phyloP scores from a whole-genome alignment of 1,284 basidiomycete genomes.

The Nidula niveotomentosa region DNA sequence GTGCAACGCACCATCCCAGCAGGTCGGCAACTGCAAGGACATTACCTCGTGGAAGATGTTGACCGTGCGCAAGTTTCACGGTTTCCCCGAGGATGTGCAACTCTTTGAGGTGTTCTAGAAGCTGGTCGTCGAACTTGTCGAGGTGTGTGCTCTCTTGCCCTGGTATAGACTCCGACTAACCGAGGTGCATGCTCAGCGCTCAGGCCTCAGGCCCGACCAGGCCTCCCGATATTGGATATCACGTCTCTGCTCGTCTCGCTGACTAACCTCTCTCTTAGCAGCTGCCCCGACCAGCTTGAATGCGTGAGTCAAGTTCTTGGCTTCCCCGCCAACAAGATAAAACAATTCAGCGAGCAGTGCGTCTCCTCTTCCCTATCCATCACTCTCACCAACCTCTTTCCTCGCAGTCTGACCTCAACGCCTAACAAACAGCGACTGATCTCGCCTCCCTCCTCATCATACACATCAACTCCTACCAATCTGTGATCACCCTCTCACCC shows the following conservation, averaged over 20 bases:
- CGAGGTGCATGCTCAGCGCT: too few relatives aligned
- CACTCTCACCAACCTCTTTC: too few relatives aligned
- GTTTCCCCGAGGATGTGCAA: constrained; percentile 89
- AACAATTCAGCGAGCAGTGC: too few relatives aligned
- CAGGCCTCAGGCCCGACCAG: too few relatives aligned
- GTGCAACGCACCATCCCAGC: constrained; percentile 85
- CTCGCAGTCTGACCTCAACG: too few relatives aligned
- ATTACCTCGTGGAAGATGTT: constrained; percentile 97
- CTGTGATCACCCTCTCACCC: constrained; percentile 90
- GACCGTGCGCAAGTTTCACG: constrained; percentile 84
- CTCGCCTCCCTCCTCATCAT: constrained; percentile 88
- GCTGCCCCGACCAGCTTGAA: constrained; percentile 92
- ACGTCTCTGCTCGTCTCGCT: constrained; percentile 92
- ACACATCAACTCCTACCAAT: constrained; percentile 93
- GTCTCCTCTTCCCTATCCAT: too few relatives aligned
- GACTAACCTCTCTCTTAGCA: constrained; percentile 90
- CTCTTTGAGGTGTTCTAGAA: constrained; percentile 98
- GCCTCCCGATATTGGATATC: too few relatives aligned
- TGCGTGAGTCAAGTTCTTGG: too few relatives aligned
- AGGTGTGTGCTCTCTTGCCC: constrained; percentile 49
- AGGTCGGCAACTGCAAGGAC: constrained; percentile 95
- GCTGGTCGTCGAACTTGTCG: constrained; percentile 96
- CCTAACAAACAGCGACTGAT: constrained; percentile 71
- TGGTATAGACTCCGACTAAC: too few relatives aligned
- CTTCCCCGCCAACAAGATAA: too few relatives aligned